Evolutionary conservation across 2,329 filamentous ascomycete species (phyloP).

Genomic region (Xylaria arbuscula): DNA sequence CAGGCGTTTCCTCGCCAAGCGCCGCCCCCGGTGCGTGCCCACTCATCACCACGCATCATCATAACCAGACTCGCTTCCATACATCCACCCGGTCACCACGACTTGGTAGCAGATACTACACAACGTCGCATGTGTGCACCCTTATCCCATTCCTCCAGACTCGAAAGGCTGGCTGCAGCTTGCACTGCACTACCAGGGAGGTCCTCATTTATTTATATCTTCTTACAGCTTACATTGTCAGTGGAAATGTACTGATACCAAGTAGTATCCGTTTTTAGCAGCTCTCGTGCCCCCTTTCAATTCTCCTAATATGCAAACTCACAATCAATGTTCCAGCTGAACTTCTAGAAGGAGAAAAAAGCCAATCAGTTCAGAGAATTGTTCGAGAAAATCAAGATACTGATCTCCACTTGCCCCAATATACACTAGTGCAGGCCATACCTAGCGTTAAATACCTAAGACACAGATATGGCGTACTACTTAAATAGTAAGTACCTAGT

Average conservation of each 20-base stretch:
- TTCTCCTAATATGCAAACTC: neutral
- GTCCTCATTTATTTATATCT: conserved; percentile 11
- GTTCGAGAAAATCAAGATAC: conserved; percentile 29
- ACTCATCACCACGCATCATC: neutral
- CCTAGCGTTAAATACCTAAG: neutral
- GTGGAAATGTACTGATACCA: too few species aligned
- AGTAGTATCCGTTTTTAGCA: conserved; percentile 3
- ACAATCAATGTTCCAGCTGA: conserved; percentile 11
- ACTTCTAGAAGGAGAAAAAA: conserved; percentile 11
- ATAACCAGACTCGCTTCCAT: conserved; percentile 6
- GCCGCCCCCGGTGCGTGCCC: neutral
- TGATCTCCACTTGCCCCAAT: conserved; percentile 8
- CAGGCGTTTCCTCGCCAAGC: conserved; percentile 23
- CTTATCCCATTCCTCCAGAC: conserved; percentile 10
- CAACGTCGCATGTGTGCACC: conserved; percentile 4
- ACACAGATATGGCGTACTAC: neutral
- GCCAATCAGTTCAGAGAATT: conserved; percentile 20
- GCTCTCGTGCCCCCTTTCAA: conserved; percentile 1
- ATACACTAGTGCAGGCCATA: neutral
- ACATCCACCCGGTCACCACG: neutral
- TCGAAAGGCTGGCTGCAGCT: conserved; percentile 4
- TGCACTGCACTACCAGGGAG: neutral
- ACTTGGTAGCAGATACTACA: neutral
- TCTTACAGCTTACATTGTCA: neutral
- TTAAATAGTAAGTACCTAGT: too few species aligned